A percentile compares a stretch with the other conserved stretches of the same genome.
Conservation (phyloP, 2,329 filamentous ascomycete species). For the Leptographium flavum region DNA sequence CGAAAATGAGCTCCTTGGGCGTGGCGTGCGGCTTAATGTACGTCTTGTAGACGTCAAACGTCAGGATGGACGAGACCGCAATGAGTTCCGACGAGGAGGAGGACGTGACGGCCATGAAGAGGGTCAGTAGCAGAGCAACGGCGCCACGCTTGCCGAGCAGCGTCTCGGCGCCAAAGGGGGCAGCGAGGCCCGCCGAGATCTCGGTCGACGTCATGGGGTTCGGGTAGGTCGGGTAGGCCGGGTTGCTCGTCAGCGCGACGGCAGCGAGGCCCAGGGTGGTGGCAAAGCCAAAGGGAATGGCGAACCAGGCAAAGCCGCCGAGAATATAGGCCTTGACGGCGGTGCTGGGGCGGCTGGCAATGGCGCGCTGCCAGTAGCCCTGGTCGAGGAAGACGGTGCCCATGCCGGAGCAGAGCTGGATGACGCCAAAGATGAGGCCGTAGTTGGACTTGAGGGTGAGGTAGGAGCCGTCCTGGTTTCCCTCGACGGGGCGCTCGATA, state of each 20-base stretch:
- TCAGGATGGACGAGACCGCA: slow-evolving; percentile 22
- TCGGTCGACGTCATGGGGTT: slow-evolving; percentile 16
- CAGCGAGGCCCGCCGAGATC: slow-evolving; percentile 18
- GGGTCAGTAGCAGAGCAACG: slow-evolving; percentile 21
- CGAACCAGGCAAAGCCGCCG: slow-evolving; percentile 25
- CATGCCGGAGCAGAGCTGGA: slow-evolving; percentile 23
- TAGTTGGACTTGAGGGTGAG: slow-evolving; percentile 21
- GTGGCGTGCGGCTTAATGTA: slow-evolving; percentile 19
- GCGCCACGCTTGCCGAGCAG: slow-evolving; percentile 22
- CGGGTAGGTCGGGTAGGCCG: slow-evolving; percentile 18
- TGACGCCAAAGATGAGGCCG: slow-evolving; percentile 22
- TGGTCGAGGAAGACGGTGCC: slow-evolving; percentile 25
- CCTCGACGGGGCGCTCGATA: slow-evolving; percentile 17
- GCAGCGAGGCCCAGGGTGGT: slow-evolving; percentile 22
- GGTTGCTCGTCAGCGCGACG: slow-evolving; percentile 16
- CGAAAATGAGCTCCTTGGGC: slow-evolving; percentile 14
- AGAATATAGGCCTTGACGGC: slow-evolving; percentile 26
- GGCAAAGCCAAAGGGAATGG: slow-evolving; percentile 22
- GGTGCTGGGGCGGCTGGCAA: slow-evolving; percentile 25
- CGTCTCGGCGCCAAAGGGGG: slow-evolving; percentile 14
- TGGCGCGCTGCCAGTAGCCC: slow-evolving; percentile 29
- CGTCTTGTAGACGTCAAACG: slow-evolving; percentile 25
- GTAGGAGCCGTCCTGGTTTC: slow-evolving; percentile 21
- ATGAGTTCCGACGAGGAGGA: slow-evolving; percentile 29
- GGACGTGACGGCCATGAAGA: slow-evolving; percentile 33